Evolutionary conservation across 768 basidiomycete genomes (phyloP).

Genomic region (Lanmaoa pseudosensibilis): DNA sequence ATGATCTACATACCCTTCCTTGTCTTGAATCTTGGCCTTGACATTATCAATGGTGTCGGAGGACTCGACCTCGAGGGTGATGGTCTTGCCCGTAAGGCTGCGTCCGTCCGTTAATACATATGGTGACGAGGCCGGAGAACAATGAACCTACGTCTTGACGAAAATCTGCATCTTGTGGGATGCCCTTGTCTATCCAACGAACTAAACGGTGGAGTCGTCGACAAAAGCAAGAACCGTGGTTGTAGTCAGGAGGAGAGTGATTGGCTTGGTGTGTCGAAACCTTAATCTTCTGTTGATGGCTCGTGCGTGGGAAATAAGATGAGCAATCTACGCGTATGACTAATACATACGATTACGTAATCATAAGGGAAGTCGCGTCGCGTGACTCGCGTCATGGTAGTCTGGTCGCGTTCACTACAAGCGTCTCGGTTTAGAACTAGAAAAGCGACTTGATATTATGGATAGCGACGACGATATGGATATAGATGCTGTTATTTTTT

Average conservation of each 20-base stretch:
- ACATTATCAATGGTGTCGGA: slow-evolving; percentile 98
- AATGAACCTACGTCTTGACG: slow-evolving; percentile 80
- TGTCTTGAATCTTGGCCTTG: slow-evolving; percentile 97
- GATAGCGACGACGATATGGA: slow-evolving; percentile 57
- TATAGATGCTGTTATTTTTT: slow-evolving; percentile 34
- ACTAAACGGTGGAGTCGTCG: slow-evolving; percentile 88
- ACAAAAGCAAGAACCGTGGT: slow-evolving; percentile 70
- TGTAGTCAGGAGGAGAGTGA: slow-evolving; percentile 23
- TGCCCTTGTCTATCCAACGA: slow-evolving; percentile 89
- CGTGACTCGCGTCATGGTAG: slow-evolving; percentile 21
- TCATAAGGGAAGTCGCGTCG: slow-evolving; percentile 13
- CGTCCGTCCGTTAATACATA: slow-evolving; percentile 7
- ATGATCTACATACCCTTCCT: slow-evolving; percentile 70
- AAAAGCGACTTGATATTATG: slow-evolving; percentile 38
- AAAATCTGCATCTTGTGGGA: slow-evolving; percentile 93
- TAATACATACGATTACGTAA: slow-evolving; percentile 8
- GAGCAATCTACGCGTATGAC: slow-evolving; percentile 8
- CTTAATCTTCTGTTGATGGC: slow-evolving; percentile 42
- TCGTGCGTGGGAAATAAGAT: slow-evolving; percentile 37
- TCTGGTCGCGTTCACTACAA: neutral
- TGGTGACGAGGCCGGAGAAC: neutral
- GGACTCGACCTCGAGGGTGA: slow-evolving; percentile 97
- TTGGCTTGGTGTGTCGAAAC: slow-evolving; percentile 19
- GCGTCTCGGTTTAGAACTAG: neutral
- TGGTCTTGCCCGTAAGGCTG: slow-evolving; percentile 98